Evolutionary conservation across 2,329 filamentous ascomycete genomes (phyloP).

Genomic region (Coniochaeta sp.): DNA sequence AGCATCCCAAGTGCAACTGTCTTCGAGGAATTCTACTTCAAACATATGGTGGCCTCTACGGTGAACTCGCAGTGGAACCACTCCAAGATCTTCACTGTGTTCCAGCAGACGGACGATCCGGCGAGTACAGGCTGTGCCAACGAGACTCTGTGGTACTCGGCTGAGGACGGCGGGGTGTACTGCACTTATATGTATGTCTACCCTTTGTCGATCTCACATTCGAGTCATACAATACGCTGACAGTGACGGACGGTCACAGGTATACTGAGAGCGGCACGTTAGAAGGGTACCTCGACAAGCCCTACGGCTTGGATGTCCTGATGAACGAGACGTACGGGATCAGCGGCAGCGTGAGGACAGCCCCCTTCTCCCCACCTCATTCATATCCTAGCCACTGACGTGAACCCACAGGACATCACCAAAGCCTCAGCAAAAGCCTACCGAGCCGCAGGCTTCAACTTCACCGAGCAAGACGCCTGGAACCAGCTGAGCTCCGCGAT

Average conservation of each 20-base stretch:
- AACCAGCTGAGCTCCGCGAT: not conserved
- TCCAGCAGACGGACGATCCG: constrained; percentile 1
- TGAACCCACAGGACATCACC: not conserved
- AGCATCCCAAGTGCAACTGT: not conserved
- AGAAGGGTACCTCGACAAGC: not conserved
- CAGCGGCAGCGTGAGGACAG: not conserved
- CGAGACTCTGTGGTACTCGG: not conserved
- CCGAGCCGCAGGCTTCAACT: not conserved
- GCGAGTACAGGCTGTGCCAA: not conserved
- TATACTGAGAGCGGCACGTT: not conserved
- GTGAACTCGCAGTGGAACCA: constrained; percentile 2
- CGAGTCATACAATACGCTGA: not conserved
- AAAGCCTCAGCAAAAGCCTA: not conserved
- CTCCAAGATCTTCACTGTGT: constrained; percentile 1
- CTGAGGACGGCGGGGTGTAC: not conserved
- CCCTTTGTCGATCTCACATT: too few species aligned
- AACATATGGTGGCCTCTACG: not conserved
- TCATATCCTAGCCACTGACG: not conserved
- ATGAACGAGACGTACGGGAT: not conserved
- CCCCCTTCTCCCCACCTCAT: not conserved
- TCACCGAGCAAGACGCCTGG: not conserved
- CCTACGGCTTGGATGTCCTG: not conserved
- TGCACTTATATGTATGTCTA: not conserved
- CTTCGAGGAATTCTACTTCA: constrained; percentile 1
- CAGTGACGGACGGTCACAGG: not conserved